Evolutionary conservation across 371 early-diverging fungal genomes (phyloP).

Genomic region (Mortierella sp.): DNA sequence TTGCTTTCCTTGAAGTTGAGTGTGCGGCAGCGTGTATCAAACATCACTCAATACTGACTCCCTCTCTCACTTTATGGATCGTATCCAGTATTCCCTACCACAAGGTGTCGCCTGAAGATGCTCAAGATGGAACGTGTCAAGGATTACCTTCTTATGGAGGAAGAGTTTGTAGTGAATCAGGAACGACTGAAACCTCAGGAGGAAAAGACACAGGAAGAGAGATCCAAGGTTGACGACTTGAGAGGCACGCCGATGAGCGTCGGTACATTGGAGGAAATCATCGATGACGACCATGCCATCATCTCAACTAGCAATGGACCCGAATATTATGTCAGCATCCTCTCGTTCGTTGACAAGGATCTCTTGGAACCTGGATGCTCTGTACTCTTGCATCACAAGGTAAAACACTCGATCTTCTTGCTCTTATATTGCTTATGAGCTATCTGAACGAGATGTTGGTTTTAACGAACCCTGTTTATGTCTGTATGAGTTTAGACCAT

Average conservation of each 20-base stretch:
- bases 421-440: neutral
- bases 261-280: constrained; percentile 99
- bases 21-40: neutral
- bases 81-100: constrained; percentile 90
- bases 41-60: neutral
- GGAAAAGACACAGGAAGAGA: constrained; percentile 92
- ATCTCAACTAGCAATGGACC: constrained; percentile 97
- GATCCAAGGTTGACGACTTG: constrained; percentile 96
- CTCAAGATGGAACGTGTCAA: constrained; percentile 97
- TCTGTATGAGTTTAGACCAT: constrained; percentile 61
- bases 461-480: neutral
- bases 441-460: neutral
- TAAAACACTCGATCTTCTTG: constrained; percentile 23
- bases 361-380: constrained; percentile 98
- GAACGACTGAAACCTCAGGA: constrained; percentile 96
- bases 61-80: neutral
- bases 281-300: constrained; percentile 99
- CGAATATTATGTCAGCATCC: constrained; percentile 98
- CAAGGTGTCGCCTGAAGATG: constrained; percentile 96
- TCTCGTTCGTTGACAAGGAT: constrained; percentile 99
- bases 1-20: neutral
- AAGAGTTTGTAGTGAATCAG: constrained; percentile 98
- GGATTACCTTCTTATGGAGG: constrained; percentile 97
- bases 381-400: constrained; percentile 98
- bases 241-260: constrained; percentile 99